Conservation (phyloP, 2,329 filamentous ascomycete species). For the Aureobasidium sp. region DNA sequence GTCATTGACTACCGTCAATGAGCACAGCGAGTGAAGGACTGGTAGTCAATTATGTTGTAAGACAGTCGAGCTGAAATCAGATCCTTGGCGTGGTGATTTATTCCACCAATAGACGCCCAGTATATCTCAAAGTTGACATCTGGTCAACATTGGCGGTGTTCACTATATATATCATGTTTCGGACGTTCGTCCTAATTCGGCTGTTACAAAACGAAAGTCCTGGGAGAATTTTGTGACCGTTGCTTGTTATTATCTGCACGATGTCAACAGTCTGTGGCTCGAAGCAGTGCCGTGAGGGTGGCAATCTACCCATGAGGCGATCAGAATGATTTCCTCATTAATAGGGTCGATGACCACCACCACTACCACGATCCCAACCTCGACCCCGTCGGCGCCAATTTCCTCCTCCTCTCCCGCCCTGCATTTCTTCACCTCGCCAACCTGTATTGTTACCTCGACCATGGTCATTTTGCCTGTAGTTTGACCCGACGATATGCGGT, state of each 20-base stretch:
- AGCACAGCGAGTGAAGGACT: no score
- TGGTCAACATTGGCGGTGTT: not conserved
- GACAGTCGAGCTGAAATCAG: no score
- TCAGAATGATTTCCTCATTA: not conserved
- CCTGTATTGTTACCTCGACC: not conserved
- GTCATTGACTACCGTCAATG: no score
- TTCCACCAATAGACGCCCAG: not conserved
- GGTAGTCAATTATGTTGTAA: no score
- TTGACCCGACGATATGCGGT: not conserved
- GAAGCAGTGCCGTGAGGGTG: not conserved
- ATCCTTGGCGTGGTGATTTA: no score
- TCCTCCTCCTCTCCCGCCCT: not conserved
- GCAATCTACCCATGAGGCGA: not conserved
- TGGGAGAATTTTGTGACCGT: not conserved
- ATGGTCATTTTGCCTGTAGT: not conserved
- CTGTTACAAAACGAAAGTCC: not conserved
- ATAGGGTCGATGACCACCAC: not conserved
- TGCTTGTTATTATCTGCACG: not conserved
- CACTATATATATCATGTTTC: not conserved
- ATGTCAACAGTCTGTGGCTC: not conserved
- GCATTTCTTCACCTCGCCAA: not conserved
- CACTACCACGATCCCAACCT: not conserved
- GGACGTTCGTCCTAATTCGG: not conserved
- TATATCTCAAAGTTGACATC: not conserved
- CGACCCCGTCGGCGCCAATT: conserved; percentile 9